Base-by-base conservation (phyloP, 805 yeast genomes). In the Candida michaelii region DNA sequence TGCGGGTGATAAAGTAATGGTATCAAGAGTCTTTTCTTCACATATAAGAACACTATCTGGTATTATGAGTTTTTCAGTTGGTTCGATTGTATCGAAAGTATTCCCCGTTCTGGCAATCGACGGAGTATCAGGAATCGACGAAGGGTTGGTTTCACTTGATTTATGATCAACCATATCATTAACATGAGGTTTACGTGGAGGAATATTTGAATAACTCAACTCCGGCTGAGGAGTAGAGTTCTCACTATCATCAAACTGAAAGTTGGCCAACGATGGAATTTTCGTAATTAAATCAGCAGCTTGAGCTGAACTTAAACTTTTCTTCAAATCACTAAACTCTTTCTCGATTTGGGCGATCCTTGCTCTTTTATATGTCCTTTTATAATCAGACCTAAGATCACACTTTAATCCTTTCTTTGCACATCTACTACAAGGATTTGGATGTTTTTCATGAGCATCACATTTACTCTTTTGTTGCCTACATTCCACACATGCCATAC, bases 401-500 rank as follows among this genome's bases (percentile, higher is more conserved):
- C 99, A 91, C 13, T 69, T 69, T 3, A 85, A 68, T 6, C 79
- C 78, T 55, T 87, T 79, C 58, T 84, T 85, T 8, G 67, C 56
- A 60, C 99, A 93, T 47, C 96, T 71, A 0, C 91, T 71, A 55
- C 99, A 93, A 1, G 96, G 86, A 7, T 70, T 70, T 0, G 96
- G 96, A 24, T 81, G 77, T 39, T 70, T 73, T 45, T 80, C 89
- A 49, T 74, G 79, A 10, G 96, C 95, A 64, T 90, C 96, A 66
- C 97, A 90, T 54, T 82, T 79, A 27, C 89, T 83, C 64, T 93
- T 93, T 60, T 91, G 99, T 63, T 93, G 98, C 11, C 98, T 78
- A 59, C 99, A 93, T 55, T 91, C 96, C 1, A 88, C 89, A 69
- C 99, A 93, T 0, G 98, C 98, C 59, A 89, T 79, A 43, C 80